phyloP scores from a whole-genome alignment of 129 eudicot species.

The Flaveria ramosissima region DNA sequence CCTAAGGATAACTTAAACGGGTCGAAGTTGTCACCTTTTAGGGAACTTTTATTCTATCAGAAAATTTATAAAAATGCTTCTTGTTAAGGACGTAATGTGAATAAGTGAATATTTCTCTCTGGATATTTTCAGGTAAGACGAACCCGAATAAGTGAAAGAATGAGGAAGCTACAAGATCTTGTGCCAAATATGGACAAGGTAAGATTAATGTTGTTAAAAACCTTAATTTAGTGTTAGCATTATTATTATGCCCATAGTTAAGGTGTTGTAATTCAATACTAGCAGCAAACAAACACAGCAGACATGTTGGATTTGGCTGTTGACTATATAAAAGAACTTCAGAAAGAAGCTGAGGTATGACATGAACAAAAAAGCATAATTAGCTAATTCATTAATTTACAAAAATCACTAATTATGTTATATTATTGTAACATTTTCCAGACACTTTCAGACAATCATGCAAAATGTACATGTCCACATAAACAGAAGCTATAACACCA shows the following conservation, averaged over 20 bases:
- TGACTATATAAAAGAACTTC: conserved; percentile 93
- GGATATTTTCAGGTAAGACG: conserved; percentile 71
- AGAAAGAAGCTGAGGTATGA: conserved; percentile 72
- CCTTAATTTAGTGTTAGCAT: background rate
- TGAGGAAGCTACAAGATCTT: conserved; percentile 96
- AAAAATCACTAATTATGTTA: background rate
- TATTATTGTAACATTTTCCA: conserved; percentile 33
- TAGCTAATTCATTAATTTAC: background rate
- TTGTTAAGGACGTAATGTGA: background rate
- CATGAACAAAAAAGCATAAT: background rate
- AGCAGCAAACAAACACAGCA: conserved; percentile 95
- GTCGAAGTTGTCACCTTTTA: background rate
- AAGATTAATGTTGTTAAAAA: background rate
- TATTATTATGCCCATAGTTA: background rate
- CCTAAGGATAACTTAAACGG: background rate
- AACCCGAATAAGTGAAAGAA: conserved; percentile 87
- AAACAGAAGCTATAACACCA: conserved; percentile 37
- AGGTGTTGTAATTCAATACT: conserved; percentile 1
- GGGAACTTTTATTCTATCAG: background rate
- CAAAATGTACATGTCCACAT: conserved; percentile 63
- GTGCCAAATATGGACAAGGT: conserved; percentile 99
- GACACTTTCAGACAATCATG: conserved; percentile 48
- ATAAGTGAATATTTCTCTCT: background rate
- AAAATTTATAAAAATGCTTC: background rate
- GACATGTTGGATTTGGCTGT: conserved; percentile 98